These are phyloP conservation scores for Candida glaebosa DNA, from an alignment of 805 yeast species.

Conservation along the genomic window DNA sequence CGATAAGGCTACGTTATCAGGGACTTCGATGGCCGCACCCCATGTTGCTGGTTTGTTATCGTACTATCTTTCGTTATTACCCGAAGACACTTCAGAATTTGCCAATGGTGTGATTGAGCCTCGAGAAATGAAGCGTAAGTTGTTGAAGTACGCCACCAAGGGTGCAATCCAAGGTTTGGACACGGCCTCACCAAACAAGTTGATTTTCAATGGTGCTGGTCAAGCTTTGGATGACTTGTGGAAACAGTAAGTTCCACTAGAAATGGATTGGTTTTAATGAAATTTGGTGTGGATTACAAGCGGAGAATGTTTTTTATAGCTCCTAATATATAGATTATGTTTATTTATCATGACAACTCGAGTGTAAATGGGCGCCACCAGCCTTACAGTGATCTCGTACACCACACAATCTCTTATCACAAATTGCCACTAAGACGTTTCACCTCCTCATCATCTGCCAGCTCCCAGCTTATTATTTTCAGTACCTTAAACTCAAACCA, in stretches of 20 bases:
- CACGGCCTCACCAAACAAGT: slow-evolving; percentile 45
- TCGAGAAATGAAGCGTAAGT: slow-evolving; percentile 49
- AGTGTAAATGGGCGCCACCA: too few relatives aligned
- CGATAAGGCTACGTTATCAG: slow-evolving; percentile 52
- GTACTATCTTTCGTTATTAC: slow-evolving; percentile 53
- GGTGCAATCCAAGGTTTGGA: slow-evolving; percentile 44
- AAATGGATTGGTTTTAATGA: too few relatives aligned
- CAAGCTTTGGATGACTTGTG: slow-evolving; percentile 46
- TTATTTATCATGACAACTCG: too few relatives aligned
- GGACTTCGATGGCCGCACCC: slow-evolving; percentile 64
- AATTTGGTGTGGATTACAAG: too few relatives aligned
- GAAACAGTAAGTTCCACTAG: slow-evolving; percentile 21
- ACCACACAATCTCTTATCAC: too few relatives aligned
- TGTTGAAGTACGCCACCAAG: slow-evolving; percentile 49
- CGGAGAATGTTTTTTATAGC: too few relatives aligned
- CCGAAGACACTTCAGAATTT: slow-evolving; percentile 47
- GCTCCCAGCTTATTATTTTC: background rate
- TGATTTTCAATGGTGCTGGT: slow-evolving; percentile 58
- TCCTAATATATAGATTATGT: too few relatives aligned
- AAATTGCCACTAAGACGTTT: too few relatives aligned
- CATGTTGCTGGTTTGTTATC: slow-evolving; percentile 54
- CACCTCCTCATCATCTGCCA: too few relatives aligned
- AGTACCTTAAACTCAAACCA: background rate
- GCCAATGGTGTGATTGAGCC: slow-evolving; percentile 45
- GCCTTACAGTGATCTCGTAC: too few relatives aligned